Conservation (phyloP, 2,329 filamentous ascomycete genomes). For the Leptographium radiaticola region DNA sequence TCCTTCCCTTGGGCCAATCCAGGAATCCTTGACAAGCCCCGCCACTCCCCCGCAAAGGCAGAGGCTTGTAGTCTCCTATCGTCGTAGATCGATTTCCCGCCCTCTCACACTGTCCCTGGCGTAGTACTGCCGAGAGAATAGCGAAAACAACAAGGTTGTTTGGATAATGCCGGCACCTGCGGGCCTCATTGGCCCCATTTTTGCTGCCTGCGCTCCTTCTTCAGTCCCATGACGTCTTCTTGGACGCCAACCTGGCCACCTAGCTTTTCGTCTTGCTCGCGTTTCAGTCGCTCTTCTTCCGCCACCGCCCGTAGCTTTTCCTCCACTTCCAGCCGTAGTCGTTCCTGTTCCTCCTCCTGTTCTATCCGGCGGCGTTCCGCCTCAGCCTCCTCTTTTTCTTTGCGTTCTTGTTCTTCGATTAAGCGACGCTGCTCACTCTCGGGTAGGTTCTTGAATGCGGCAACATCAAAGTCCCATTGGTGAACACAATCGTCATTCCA, state of each 20-base stretch:
- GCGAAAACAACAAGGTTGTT: too few species aligned
- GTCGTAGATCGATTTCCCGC: too few species aligned
- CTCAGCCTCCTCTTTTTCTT: slow-evolving; percentile 15
- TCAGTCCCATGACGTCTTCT: too few species aligned
- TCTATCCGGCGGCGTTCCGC: slow-evolving; percentile 13
- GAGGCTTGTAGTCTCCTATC: too few species aligned
- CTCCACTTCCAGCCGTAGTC: slow-evolving; percentile 4
- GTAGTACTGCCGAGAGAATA: too few species aligned
- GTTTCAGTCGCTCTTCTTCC: slow-evolving; percentile 1
- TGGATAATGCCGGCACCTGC: too few species aligned
- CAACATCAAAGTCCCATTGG: slow-evolving; percentile 52
- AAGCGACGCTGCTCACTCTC: slow-evolving; percentile 45
- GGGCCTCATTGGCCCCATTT: too few species aligned
- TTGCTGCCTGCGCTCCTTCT: too few species aligned
- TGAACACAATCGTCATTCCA: slow-evolving; percentile 52
- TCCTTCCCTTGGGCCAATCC: too few species aligned
- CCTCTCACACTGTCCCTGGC: too few species aligned
- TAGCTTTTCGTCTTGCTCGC: not conserved
- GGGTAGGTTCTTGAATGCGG: slow-evolving; percentile 42
- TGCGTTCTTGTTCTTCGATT: slow-evolving; percentile 23
- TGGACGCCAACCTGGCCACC: not conserved
- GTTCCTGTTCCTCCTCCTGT: slow-evolving; percentile 10
- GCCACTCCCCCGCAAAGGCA: too few species aligned
- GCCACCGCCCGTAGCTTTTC: not conserved
- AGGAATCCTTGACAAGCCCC: too few species aligned